Evolutionary conservation across 2,329 filamentous ascomycete species (phyloP), one percentile per base, ranked within the genome.

Genomic region (Cladobotryum protrusum): DNA sequence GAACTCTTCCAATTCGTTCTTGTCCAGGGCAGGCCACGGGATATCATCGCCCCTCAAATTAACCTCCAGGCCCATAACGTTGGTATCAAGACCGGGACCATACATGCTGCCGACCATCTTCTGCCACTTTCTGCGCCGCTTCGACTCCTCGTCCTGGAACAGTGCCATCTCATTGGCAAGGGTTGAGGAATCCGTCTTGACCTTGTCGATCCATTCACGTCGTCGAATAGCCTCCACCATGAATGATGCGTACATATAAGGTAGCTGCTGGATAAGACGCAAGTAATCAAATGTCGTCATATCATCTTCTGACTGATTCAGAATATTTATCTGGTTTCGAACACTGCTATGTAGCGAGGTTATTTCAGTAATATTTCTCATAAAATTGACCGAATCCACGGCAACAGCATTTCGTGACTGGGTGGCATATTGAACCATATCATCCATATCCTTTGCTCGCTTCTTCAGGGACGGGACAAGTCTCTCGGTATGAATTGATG

Each of bases 151-250:
- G 53, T 96, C 91, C 61, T 93, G 89, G 56, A 95, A 92, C 1
- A 88, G 74, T 2, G 90, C 89, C 78, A 97, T 89, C 63, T 97
- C 92, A 64, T 97, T 95, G 20, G 90, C 89, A 20, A 99, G 72
- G 0, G 86, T 89, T 2, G 87, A 84, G 1, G 92, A 93, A 61
- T 97, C 93, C 2, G 81, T 79, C 63, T 86, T 89, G 66, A 97
- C 86, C 68, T 95, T 96, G 47, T 95, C 89, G 12, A 81, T 82
- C 91, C 93, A 99, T 68, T 96, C 91, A 33, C 84, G 84, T 18
- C 93, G 84, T 50, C 88, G 82, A 37, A 96, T 82, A 14, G 89
- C 86, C 68, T 99, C 93, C 3, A 89, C 81, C 17, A 95, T 73
- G 52, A 96, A 87, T 2, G 90, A 91, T 0, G 91, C 91, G 64